A percentile compares a stretch with the other conserved stretches of the same genome.
phyloP scores from a whole-genome alignment of 1,284 basidiomycete genomes.

The Entoloma clypeatum region DNA sequence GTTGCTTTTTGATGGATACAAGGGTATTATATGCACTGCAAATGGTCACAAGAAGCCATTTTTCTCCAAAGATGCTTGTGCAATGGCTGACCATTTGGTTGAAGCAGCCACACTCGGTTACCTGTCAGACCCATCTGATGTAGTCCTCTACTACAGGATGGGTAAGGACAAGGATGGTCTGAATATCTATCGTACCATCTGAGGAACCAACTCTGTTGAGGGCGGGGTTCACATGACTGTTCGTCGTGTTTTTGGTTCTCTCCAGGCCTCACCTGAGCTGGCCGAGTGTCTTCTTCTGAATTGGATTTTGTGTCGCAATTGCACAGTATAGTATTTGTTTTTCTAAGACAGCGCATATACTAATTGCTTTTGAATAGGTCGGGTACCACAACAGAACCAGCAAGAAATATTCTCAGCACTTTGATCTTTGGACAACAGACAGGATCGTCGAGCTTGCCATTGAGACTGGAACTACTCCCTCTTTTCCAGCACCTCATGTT shows the following conservation, averaged over 20 bases:
- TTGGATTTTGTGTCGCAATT: constrained; percentile 3
- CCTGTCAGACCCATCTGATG: constrained; percentile 1
- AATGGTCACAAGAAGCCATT: background rate
- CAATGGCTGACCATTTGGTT: background rate
- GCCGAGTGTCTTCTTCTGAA: constrained; percentile 12
- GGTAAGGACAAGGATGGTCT: constrained; percentile 20
- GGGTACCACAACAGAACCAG: constrained; percentile 3
- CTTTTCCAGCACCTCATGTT: constrained; percentile 4
- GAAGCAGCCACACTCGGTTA: background rate
- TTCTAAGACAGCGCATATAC: constrained; percentile 2
- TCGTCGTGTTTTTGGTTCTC: constrained; percentile 11
- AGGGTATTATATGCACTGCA: constrained; percentile 1
- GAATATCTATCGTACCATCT: constrained; percentile 16
- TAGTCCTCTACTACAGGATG: constrained; percentile 2
- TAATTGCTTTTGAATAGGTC: constrained; percentile 3
- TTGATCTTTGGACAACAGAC: constrained; percentile 5
- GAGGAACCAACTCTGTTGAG: constrained; percentile 24
- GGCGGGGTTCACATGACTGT: constrained; percentile 17
- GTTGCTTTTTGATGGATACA: constrained; percentile 4
- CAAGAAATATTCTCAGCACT: constrained; percentile 5
- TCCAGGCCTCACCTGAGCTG: constrained; percentile 15
- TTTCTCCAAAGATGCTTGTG: background rate
- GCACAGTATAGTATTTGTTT: constrained; percentile 1
- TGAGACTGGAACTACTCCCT: constrained; percentile 1
- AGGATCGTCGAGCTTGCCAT: constrained; percentile 3